Base-by-base conservation (phyloP, 257 asterid genomes). In the Penstemon barbatus region DNA sequence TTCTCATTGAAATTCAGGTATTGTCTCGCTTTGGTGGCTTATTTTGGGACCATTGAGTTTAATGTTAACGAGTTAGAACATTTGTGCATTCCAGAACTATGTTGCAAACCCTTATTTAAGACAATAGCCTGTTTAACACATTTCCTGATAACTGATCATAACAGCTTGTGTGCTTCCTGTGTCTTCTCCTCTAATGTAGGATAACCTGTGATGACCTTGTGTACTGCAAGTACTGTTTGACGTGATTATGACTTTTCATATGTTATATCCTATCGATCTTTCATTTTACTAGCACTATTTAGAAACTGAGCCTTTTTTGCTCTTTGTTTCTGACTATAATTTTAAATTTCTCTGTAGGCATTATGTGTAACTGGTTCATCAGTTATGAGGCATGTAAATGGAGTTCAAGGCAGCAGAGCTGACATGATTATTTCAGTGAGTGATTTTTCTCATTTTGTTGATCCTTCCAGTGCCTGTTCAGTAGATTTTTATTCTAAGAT, bases 361-460 rank as follows among this genome's bases (percentile, higher is more conserved):
- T 81, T 92, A 67, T 92, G 97, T 63, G 77, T 82, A 46, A 84
- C 86, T 55, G 87, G 96, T 71, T 80, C 91, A 61, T 83, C 92
- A 7, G 55, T 65, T 69, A 52, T 51, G 57, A 81, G 92, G 70
- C 96, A 89, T 77, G 83, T 88, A 71, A 89, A 93, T 73, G 99
- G 99, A 65, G 89, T 93, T 77, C 88, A 81, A 79, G 79, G 73
- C 6, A 81, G 95, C 86, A 84, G 95, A 76, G 97, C 99, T 11
- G 92, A 84, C 83, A 90, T 93, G 97, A 83, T 93, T 62, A 87
- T 88, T 81, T 83, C 97, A 63, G 99, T 93, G 80, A 90, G 96
- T 83, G 52, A 44, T 80, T 66, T 59, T 70, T 62, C 65, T 49
- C 69, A 5, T 55, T 64, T 55, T 60, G 38, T 76, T 57, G 65